A percentile compares a stretch with the other conserved stretches of the same genome.
These are phyloP conservation scores for Gentiana macrophylla DNA, from an alignment of 257 asterid species.

Conservation along the genomic window DNA sequence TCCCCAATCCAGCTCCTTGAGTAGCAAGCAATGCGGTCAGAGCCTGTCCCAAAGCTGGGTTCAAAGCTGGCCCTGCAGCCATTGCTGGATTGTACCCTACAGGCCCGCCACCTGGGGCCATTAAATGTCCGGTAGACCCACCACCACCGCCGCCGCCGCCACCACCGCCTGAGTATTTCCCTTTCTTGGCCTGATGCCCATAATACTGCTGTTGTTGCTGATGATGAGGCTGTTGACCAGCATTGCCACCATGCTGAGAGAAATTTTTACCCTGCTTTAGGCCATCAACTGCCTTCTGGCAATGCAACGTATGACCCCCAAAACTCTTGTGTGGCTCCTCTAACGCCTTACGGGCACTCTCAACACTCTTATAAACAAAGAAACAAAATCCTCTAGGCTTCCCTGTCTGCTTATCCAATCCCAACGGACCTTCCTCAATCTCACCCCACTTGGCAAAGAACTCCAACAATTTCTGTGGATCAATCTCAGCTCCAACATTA, in stretches of 20 bases:
- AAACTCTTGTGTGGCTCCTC: conserved; percentile 88
- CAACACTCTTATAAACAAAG: conserved; percentile 69
- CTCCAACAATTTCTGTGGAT: conserved; percentile 51
- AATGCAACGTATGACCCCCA: conserved; percentile 73
- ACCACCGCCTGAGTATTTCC: conserved; percentile 44
- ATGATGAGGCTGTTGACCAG: conserved; percentile 42
- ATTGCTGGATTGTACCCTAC: conserved; percentile 72
- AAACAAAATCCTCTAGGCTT: conserved; percentile 87
- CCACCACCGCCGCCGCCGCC: conserved; percentile 29
- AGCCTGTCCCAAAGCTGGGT: conserved; percentile 82
- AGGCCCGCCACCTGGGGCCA: conserved; percentile 82
- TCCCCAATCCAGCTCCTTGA: conserved; percentile 80
- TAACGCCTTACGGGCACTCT: conserved; percentile 69
- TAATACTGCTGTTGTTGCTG: conserved; percentile 43
- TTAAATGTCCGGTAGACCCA: conserved; percentile 62
- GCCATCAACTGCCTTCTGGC: conserved; percentile 92
- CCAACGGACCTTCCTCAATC: conserved; percentile 93
- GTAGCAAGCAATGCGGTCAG: conserved; percentile 76
- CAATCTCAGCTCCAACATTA: conserved; percentile 82
- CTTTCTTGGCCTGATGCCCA: conserved; percentile 69
- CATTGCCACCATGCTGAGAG: conserved; percentile 31
- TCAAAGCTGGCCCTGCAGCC: conserved; percentile 34
- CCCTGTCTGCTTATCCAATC: conserved; percentile 78
- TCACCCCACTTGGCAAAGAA: conserved; percentile 82
- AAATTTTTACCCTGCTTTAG: conserved; percentile 52